These are phyloP conservation scores for Phytophthora rubi DNA, from an alignment of 352 stramenopile genomes.

Conservation along the genomic window DNA sequence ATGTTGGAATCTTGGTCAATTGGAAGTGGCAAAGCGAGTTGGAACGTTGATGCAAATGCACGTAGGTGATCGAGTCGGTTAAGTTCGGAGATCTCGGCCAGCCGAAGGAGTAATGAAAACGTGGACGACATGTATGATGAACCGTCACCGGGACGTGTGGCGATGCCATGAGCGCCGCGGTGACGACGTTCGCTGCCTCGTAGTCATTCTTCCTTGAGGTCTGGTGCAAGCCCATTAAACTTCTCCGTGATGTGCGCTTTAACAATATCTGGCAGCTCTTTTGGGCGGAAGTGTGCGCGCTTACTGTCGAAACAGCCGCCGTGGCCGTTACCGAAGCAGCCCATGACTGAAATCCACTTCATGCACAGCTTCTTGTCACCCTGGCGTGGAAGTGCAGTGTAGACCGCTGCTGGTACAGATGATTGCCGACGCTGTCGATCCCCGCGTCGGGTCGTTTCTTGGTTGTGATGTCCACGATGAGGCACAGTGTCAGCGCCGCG, in stretches of 20 bases:
- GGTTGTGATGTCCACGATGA: too few relatives aligned
- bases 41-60: not conserved
- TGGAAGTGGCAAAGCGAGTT: not conserved
- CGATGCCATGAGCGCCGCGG: too few relatives aligned
- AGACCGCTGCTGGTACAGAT: not conserved
- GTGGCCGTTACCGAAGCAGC: slow-evolving; percentile 3
- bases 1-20: not conserved
- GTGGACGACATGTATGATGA: too few relatives aligned
- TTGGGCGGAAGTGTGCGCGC: slow-evolving; percentile 12
- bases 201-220: too few relatives aligned
- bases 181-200: too few relatives aligned
- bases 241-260: slow-evolving; percentile 1
- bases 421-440: not conserved
- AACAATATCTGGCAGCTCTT: not conserved
- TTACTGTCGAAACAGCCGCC: slow-evolving; percentile 12
- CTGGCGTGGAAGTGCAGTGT: not conserved
- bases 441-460: not conserved
- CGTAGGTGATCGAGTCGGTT: too few relatives aligned
- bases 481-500: too few relatives aligned
- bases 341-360: slow-evolving; percentile 1
- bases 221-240: not conserved
- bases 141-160: too few relatives aligned
- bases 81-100: too few relatives aligned
- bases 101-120: too few relatives aligned
- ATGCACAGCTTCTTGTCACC: slow-evolving; percentile 19